Conservation (phyloP, 1,284 basidiomycete genomes). For the Cryptococcus maquisensis region DNA sequence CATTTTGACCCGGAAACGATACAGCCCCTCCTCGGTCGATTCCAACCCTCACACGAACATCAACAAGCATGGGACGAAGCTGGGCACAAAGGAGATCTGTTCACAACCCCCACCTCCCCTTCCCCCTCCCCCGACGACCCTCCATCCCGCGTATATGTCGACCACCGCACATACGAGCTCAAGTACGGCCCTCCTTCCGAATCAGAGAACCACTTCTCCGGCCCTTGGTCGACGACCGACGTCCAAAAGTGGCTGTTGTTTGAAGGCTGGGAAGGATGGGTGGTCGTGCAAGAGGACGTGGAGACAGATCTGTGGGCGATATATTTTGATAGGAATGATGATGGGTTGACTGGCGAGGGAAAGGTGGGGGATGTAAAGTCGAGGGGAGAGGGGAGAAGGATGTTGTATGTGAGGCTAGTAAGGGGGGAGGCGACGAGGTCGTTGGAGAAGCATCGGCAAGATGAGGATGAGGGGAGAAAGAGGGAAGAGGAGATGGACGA, state of each 20-base stretch:
- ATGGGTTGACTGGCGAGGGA: slow-evolving; percentile 10
- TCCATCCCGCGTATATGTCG: slow-evolving; percentile 4
- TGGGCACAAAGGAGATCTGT: slow-evolving; percentile 15
- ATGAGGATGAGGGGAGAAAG: background rate
- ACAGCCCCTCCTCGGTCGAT: slow-evolving; percentile 15
- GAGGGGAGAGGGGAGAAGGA: background rate
- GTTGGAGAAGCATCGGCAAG: background rate
- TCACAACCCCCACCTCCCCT: slow-evolving; percentile 15
- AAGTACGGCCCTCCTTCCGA: background rate
- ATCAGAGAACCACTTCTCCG: slow-evolving; percentile 1
- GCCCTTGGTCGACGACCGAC: slow-evolving; percentile 6
- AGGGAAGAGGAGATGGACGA: background rate
- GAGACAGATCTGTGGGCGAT: slow-evolving; percentile 7
- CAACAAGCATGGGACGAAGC: slow-evolving; percentile 10
- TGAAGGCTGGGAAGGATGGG: slow-evolving; percentile 13
- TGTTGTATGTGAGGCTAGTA: slow-evolving; percentile 1
- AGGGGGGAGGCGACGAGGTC: background rate
- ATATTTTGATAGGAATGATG: slow-evolving; percentile 8
- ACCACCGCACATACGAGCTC: slow-evolving; percentile 3
- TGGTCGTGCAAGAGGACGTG: slow-evolving; percentile 8
- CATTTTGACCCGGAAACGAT: background rate
- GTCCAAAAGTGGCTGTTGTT: slow-evolving; percentile 6
- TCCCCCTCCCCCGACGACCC: slow-evolving; percentile 5
- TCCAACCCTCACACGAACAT: slow-evolving; percentile 11
- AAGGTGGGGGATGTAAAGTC: background rate